Conservation (phyloP, 2,329 filamentous ascomycete genomes). For the Colletotrichum shisoi region DNA sequence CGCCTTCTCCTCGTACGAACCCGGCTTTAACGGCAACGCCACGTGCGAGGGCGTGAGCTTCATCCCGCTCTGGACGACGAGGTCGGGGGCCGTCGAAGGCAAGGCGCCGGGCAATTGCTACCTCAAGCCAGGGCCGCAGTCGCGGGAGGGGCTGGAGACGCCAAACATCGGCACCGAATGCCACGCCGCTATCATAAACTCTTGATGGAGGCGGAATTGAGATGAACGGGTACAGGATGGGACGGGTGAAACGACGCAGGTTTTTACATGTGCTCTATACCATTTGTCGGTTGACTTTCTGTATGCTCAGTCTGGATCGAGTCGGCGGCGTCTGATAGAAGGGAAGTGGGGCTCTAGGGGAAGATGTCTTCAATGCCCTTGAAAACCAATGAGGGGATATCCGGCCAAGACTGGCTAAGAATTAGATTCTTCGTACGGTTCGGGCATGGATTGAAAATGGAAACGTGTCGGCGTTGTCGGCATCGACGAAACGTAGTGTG, state of each 20-base stretch:
- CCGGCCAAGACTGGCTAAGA: background rate
- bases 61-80: constrained; percentile 55
- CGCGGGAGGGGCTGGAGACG: constrained; percentile 43
- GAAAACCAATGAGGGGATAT: background rate
- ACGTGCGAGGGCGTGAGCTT: constrained; percentile 51
- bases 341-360: background rate
- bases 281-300: background rate
- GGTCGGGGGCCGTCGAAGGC: constrained; percentile 46
- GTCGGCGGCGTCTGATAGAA: constrained; percentile 1
- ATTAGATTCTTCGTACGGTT: no score
- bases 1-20: constrained; percentile 42
- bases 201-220: background rate
- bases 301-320: background rate
- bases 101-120: constrained; percentile 56
- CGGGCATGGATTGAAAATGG: no score
- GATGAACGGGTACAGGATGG: background rate
- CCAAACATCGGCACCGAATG: constrained; percentile 49
- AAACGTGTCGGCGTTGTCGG: no score
- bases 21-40: constrained; percentile 38
- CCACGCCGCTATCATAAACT: constrained; percentile 48
- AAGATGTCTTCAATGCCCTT: background rate
- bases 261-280: constrained; percentile 14
- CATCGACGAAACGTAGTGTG: no score
- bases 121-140: constrained; percentile 53
- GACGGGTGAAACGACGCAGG: background rate